Base-by-base conservation (phyloP, 768 basidiomycete genomes). In the Boletus huronensis region DNA sequence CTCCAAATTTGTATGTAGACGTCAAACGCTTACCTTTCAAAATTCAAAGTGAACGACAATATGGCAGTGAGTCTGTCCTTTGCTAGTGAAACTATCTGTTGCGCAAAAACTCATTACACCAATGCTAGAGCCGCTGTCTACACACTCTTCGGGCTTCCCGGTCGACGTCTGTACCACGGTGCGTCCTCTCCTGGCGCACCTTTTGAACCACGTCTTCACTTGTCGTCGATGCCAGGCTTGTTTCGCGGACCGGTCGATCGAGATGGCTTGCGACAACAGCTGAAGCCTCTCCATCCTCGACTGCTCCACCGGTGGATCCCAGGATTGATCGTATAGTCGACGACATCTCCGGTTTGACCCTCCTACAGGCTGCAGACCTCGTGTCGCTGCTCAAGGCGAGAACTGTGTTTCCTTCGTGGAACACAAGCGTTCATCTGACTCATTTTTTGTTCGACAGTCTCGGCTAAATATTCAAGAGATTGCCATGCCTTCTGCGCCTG, bases 391-490 rank as follows among this genome's bases (percentile, higher is more conserved):
- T 99, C 65, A 99, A 99, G 82, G 96, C 90, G 62, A 65, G 76
- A 56, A 28, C 29, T 7, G 8, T 10, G 10, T 34, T 36, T 35
- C 9, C 16, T 42, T 40, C 6, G 14, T 16, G 6, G 16, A 34
- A 39, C 28, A 2, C 32, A 6, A 16, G 13, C 35, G n/a, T 34
- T 34, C 28, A 11, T 41, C 52, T 50, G 21, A 55, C 48, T 17
- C 39, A 48, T 6, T 11, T 17, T 16, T 35, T 10, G 31, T 14
- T 13, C 16, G 10, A 49, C 53, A 98, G 96, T 79, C 91, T 47
- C 87, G 90, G 56, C 72, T 99, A 55, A 98, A 98, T 70, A 99
- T 99, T 58, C 91, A 95, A 75, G 96, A 98, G 77, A 91, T 98
- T 66, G 93, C 93, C 17, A 82, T 97, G 80, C 93, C 94, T 43